A percentile compares a stretch with the other conserved stretches of the same genome.
Evolutionary conservation across 1,284 basidiomycete species (phyloP).

Genomic region (Ustilago sp.): DNA sequence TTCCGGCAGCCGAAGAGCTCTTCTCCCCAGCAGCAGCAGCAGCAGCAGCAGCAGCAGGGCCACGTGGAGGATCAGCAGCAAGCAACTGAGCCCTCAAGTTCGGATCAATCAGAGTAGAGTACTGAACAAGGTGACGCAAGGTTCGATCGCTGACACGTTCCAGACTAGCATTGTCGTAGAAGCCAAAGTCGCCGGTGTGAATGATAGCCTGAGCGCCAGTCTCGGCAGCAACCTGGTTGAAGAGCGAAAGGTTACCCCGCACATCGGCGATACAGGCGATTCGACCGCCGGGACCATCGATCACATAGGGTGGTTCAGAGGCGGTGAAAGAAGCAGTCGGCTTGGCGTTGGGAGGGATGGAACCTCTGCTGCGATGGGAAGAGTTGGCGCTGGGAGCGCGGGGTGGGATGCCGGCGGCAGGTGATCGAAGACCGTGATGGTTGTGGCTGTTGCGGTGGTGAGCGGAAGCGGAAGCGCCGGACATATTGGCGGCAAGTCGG

Average conservation of each 20-base stretch:
- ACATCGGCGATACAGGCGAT: slow-evolving; percentile 97
- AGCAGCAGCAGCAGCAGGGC: slow-evolving; percentile 29
- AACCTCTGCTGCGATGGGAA: slow-evolving; percentile 39
- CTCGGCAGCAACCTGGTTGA: slow-evolving; percentile 91
- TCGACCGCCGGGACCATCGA: slow-evolving; percentile 74
- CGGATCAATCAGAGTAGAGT: slow-evolving; percentile 91
- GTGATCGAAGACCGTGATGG: slow-evolving; percentile 30
- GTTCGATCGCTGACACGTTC: slow-evolving; percentile 91
- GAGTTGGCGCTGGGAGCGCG: slow-evolving; percentile 38
- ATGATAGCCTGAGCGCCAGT: slow-evolving; percentile 86
- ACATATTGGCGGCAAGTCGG: slow-evolving; percentile 21
- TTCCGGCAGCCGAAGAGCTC: slow-evolving; percentile 29
- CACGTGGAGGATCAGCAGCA: slow-evolving; percentile 73
- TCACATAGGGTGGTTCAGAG: slow-evolving; percentile 53
- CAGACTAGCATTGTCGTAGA: slow-evolving; percentile 87
- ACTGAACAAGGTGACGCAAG: slow-evolving; percentile 93
- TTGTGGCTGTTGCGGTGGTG: slow-evolving; percentile 14
- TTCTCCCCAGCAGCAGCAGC: slow-evolving; percentile 30
- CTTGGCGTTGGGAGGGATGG: slow-evolving; percentile 22
- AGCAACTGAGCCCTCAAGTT: slow-evolving; percentile 85
- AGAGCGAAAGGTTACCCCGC: slow-evolving; percentile 77
- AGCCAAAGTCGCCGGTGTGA: slow-evolving; percentile 99
- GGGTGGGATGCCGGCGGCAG: slow-evolving; percentile 19
- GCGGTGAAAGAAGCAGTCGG: slow-evolving; percentile 12
- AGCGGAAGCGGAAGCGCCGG: slow-evolving; percentile 26